A percentile compares a stretch with the other conserved stretches of the same genome.
Conservation (phyloP, 2,329 filamentous ascomycete species). For the Huntiella bhutanensis region DNA sequence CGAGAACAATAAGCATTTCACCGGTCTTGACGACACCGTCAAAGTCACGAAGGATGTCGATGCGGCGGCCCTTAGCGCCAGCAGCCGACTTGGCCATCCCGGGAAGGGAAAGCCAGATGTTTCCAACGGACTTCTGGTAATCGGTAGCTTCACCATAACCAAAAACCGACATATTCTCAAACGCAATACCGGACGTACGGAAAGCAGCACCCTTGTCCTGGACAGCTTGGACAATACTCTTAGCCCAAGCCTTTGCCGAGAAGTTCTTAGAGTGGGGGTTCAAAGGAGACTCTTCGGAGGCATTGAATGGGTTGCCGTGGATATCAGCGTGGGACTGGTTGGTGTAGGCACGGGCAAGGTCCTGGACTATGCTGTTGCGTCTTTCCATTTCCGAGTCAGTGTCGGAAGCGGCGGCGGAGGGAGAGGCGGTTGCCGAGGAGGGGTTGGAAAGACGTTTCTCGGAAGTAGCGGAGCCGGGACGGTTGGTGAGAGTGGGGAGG, state of each 20-base stretch:
- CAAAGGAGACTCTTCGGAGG: constrained; percentile 28
- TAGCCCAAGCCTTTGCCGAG: constrained; percentile 38
- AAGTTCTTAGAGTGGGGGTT: constrained; percentile 36
- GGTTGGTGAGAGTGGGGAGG: background rate
- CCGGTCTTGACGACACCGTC: constrained; percentile 51
- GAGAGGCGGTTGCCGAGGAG: constrained; percentile 12
- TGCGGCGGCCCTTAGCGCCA: constrained; percentile 33
- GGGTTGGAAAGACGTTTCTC: constrained; percentile 11
- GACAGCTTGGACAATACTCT: constrained; percentile 34
- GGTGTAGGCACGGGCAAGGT: constrained; percentile 37
- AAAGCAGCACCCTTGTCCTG: constrained; percentile 33
- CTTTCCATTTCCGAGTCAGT: constrained; percentile 28
- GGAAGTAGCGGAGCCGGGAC: constrained; percentile 3
- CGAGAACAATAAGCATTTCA: constrained; percentile 59
- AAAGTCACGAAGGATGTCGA: constrained; percentile 49
- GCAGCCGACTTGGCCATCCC: constrained; percentile 29
- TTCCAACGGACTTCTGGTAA: constrained; percentile 49
- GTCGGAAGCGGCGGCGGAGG: constrained; percentile 19
- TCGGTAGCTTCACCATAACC: constrained; percentile 49
- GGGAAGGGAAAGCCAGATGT: constrained; percentile 35
- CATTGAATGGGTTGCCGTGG: constrained; percentile 31
- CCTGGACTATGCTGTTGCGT: constrained; percentile 33
- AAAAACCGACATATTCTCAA: constrained; percentile 48
- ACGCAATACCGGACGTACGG: constrained; percentile 44
- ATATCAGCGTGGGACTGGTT: constrained; percentile 22